Base-by-base conservation (phyloP, 257 asterid genomes). In the Echium plantagineum region DNA sequence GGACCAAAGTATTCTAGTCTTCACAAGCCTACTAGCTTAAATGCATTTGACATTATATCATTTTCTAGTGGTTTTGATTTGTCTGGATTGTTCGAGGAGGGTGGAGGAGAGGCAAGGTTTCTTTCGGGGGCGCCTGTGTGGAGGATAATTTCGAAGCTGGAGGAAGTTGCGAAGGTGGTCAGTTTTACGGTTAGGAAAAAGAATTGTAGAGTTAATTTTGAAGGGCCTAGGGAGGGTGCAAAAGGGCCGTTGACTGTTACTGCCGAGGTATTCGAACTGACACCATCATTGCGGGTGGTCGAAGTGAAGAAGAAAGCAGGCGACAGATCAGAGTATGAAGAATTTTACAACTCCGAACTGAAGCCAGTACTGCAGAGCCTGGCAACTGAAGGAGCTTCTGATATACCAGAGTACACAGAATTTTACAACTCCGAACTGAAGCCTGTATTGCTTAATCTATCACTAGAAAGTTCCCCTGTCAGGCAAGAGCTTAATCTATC, bases 31-130 rank as follows among this genome's bases (percentile, higher is more conserved):
- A 59, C 77, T 28, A 72, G 77, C 66, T 71, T 75, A 70, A 75
- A 75, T 65, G 80, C 80, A 9, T 75, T 75, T 49, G 77, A 75
- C 58, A 75, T 75, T 17, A 75, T 75, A 20, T 71, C 80, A 3
- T 71, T 71, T 55, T 75, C 77, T 9, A 71, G 67, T n/a, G 77
- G 80, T 21, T 71, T 75, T 62, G 80, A 75, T 68, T 61, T 75
- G 56, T 71, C 77, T 9, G 77, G 80, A 9, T 64, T 75, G 69
- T 75, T 75, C 17, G 77, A 66, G 28, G 73, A 67, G 31, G 80
- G 74, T 21, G 61, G 66, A 16, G 69, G 64, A 57, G 69, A 61
- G 19, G 60, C 42, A 20, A 71, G 77, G 31, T 65, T 75, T 54
- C 62, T 71, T 12, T 71, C 77, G 0, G 59, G 61, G 55, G 80